Conservation (phyloP, 2,329 filamentous ascomycete genomes). For the Fusarium phyllophilum region DNA sequence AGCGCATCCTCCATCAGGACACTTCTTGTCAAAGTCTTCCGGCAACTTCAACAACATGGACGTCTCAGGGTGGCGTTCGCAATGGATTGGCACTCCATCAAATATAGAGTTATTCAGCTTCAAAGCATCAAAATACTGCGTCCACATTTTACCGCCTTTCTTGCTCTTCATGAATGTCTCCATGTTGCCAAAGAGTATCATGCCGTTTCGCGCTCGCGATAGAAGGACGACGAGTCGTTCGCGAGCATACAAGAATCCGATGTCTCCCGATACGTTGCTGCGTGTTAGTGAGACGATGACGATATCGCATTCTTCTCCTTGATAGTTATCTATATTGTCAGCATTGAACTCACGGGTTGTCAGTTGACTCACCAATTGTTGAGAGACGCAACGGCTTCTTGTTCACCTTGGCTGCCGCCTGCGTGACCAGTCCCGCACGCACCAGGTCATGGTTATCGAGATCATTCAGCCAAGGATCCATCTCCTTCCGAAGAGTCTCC, state of each 20-base stretch:
- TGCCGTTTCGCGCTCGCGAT: slow-evolving; percentile 70
- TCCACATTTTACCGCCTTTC: slow-evolving; percentile 59
- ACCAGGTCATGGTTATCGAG: slow-evolving; percentile 71
- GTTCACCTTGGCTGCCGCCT: slow-evolving; percentile 59
- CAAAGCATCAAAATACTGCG: slow-evolving; percentile 65
- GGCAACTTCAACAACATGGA: slow-evolving; percentile 58
- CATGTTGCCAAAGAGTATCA: slow-evolving; percentile 78
- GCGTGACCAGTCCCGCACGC: slow-evolving; percentile 67
- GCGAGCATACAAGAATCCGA: slow-evolving; percentile 75
- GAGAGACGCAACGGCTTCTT: slow-evolving; percentile 69
- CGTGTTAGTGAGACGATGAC: slow-evolving; percentile 75
- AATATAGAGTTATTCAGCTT: slow-evolving; percentile 62
- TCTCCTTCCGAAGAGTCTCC: slow-evolving; percentile 62
- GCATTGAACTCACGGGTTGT: rapidly evolving
- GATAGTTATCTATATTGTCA: slow-evolving; percentile 72
- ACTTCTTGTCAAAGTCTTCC: slow-evolving; percentile 68
- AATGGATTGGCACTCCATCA: slow-evolving; percentile 69
- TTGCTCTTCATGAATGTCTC: slow-evolving; percentile 71
- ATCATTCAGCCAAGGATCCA: slow-evolving; percentile 75
- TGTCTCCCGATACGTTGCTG: slow-evolving; percentile 70
- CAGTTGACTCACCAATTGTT: slow-evolving; percentile 68
- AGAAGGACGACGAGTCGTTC: slow-evolving; percentile 77
- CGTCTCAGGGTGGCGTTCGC: slow-evolving; percentile 66
- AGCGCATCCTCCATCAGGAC: slow-evolving; percentile 76
- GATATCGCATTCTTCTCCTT: slow-evolving; percentile 80